Conservation (phyloP, 2,329 filamentous ascomycete species). For the Nigrograna mackinnonii region DNA sequence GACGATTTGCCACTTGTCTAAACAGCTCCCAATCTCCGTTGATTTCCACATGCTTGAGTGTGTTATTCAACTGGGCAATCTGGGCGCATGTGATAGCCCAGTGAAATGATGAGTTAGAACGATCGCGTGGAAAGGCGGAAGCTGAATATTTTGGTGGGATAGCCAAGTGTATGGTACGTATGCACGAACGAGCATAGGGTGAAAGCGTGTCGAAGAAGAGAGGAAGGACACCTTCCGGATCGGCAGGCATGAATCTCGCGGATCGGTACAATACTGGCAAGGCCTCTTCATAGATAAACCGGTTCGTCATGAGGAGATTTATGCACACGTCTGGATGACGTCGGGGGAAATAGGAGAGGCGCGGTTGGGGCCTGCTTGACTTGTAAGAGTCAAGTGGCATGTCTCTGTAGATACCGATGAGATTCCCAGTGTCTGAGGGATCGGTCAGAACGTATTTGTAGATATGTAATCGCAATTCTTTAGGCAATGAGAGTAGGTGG, state of each 20-base stretch:
- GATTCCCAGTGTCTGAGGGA: conserved; percentile 7
- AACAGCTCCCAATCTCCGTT: conserved; percentile 9
- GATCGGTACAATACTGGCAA: conserved; percentile 24
- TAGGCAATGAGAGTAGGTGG: conserved; percentile 21
- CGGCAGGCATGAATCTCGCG: conserved; percentile 15
- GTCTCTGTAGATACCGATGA: conserved; percentile 16
- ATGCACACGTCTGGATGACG: conserved; percentile 8
- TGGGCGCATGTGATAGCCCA: conserved; percentile 31
- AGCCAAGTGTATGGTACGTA: conserved; percentile 17
- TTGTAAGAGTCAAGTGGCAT: not conserved
- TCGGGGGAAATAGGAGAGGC: not conserved
- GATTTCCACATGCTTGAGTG: conserved; percentile 16
- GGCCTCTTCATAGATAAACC: conserved; percentile 25
- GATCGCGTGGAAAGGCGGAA: conserved; percentile 2
- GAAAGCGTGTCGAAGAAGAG: conserved; percentile 21
- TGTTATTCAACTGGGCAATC: conserved; percentile 16
- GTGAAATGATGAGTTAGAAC: conserved; percentile 13
- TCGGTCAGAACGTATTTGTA: conserved; percentile 22
- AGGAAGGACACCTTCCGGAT: conserved; percentile 20
- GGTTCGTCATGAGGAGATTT: conserved; percentile 14
- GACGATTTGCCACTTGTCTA: not conserved
- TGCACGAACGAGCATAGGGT: conserved; percentile 14
- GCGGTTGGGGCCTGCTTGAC: not conserved
- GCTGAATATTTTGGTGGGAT: conserved; percentile 6
- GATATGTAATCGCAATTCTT: conserved; percentile 25